Evolutionary conservation across 2,329 filamentous ascomycete genomes (phyloP).

Genomic region (Colletotrichum tabaci): DNA sequence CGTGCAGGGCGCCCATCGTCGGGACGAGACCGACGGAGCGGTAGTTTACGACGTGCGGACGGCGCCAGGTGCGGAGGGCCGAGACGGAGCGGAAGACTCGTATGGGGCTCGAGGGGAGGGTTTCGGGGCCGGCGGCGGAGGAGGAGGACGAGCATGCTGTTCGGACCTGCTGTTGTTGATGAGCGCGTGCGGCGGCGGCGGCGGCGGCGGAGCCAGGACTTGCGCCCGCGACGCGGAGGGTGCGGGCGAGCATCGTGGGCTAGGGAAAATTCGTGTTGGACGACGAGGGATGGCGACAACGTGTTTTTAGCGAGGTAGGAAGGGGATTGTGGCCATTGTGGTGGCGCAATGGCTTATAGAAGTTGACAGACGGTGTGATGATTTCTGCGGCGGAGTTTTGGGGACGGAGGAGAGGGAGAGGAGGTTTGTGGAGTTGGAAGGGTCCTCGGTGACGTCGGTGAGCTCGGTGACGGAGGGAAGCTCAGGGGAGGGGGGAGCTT

Average conservation of each 20-base stretch:
- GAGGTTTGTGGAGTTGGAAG: constrained; percentile 22
- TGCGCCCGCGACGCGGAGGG: constrained; percentile 39
- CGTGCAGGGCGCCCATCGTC: constrained; percentile 98
- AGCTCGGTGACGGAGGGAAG: constrained; percentile 26
- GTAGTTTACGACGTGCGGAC: constrained; percentile 74
- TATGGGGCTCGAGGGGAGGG: constrained; percentile 71
- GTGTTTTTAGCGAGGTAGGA: constrained; percentile 33
- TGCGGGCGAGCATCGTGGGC: constrained; percentile 38
- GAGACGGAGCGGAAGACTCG: constrained; percentile 83
- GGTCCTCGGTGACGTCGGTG: constrained; percentile 39
- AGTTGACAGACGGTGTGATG: constrained; percentile 57
- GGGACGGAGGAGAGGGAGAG: constrained; percentile 47
- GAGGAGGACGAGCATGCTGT: constrained; percentile 45
- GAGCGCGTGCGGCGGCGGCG: not conserved
- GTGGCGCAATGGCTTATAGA: constrained; percentile 48
- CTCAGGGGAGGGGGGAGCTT: constrained; percentile 20
- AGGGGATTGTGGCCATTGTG: constrained; percentile 50
- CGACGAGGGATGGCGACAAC: not conserved
- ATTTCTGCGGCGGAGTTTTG: constrained; percentile 65
- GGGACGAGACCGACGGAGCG: constrained; percentile 89
- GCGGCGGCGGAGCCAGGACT: constrained; percentile 4
- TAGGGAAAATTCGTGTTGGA: not conserved
- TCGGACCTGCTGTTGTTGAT: constrained; percentile 41
- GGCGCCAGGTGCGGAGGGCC: constrained; percentile 78
- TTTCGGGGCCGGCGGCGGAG: constrained; percentile 53